These are phyloP conservation scores for Tetradesmus lagerheimii DNA, from an alignment of 139 green algal genomes.

Conservation along the genomic window DNA sequence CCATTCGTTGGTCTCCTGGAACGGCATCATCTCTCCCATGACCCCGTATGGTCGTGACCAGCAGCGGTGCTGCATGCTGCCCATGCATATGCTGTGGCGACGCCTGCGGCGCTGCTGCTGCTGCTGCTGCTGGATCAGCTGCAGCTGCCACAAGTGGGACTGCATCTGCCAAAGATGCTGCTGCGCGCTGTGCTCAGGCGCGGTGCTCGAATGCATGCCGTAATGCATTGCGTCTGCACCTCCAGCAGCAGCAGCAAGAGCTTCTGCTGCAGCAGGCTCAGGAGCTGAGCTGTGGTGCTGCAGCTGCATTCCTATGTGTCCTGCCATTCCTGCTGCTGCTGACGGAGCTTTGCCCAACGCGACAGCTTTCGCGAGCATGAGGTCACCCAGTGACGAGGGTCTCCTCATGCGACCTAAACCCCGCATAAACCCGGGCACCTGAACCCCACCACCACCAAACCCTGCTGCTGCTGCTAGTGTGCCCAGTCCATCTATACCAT, in stretches of 20 bases:
- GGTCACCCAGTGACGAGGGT: neutral
- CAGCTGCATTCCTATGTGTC: neutral
- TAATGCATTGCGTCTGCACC: neutral
- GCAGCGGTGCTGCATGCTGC: neutral
- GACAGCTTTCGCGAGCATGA: neutral
- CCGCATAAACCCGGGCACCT: neutral
- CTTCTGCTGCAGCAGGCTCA: constrained; percentile 1
- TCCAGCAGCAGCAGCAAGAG: neutral
- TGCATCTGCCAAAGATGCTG: neutral
- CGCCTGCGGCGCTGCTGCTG: neutral
- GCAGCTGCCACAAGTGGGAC: neutral
- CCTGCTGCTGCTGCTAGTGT: neutral
- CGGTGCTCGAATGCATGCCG: neutral
- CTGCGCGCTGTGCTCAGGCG: neutral
- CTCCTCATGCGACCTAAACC: neutral
- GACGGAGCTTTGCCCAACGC: neutral
- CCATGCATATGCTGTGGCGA: constrained; percentile 37
- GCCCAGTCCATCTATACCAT: neutral
- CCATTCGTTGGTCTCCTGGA: neutral
- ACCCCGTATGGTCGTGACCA: neutral
- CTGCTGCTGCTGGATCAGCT: neutral
- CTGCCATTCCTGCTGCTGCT: constrained; percentile 17
- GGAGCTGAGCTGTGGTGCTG: neutral
- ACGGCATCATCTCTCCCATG: constrained; percentile 31
- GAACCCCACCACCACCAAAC: neutral